Percentiles rank a stretch among this genome's conserved stretches.
Conservation (phyloP, 495 filamentous ascomycete species). For the Tuber aestivum region DNA sequence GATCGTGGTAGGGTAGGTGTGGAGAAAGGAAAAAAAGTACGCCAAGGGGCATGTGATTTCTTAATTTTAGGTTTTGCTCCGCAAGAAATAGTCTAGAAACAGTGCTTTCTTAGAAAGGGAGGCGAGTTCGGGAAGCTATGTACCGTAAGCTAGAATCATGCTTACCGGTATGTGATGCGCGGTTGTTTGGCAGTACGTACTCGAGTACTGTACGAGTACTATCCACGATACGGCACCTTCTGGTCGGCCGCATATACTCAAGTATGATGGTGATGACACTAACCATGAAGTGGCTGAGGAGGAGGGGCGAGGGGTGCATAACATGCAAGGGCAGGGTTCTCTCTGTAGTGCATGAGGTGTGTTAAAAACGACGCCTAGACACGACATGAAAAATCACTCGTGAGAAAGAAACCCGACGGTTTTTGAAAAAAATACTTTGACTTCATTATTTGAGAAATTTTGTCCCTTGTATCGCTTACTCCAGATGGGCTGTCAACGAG, state of each 20-base stretch:
- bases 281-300: neutral
- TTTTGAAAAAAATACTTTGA: slow-evolving; percentile 27
- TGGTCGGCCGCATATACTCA: neutral
- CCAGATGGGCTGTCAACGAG: slow-evolving; percentile 12
- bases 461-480: slow-evolving; percentile 1
- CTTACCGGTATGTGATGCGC: neutral
- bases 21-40: neutral
- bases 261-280: neutral
- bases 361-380: neutral
- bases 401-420: slow-evolving; percentile 20
- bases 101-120: neutral
- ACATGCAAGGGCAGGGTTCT: neutral
- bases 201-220: no score
- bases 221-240: neutral
- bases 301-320: neutral
- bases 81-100: neutral
- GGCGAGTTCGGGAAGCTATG: neutral
- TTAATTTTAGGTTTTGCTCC: neutral
- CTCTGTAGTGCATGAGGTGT: neutral
- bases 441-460: slow-evolving; percentile 6
- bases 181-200: neutral
- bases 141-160: neutral
- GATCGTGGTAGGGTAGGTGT: no score
- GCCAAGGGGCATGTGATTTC: neutral
- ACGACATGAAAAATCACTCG: slow-evolving; percentile 17